A percentile compares a stretch with the other conserved stretches of the same genome.
phyloP scores from a whole-genome alignment of 139 green algal species.

The Picochlorum sp. region DNA sequence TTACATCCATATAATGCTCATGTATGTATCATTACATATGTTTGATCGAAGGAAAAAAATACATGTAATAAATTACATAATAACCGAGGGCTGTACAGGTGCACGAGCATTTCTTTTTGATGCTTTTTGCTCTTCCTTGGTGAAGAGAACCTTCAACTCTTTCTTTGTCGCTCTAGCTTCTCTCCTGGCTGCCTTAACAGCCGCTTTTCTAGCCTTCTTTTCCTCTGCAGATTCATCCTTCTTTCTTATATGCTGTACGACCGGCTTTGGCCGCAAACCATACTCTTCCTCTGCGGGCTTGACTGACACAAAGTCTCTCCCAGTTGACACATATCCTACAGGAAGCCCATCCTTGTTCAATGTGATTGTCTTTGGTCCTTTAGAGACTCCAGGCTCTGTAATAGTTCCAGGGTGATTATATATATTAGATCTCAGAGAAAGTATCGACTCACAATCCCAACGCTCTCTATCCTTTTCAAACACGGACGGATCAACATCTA shows the following conservation, averaged over 20 bases:
- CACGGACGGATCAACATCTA: not conserved
- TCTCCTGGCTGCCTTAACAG: constrained; percentile 63
- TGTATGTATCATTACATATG: too few species aligned
- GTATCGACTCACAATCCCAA: constrained; percentile 87
- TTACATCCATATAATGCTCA: too few species aligned
- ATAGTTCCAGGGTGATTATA: constrained; percentile 73
- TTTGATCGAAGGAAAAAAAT: too few species aligned
- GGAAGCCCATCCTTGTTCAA: constrained; percentile 19
- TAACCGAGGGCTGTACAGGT: constrained; percentile 17
- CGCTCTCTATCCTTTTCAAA: constrained; percentile 3
- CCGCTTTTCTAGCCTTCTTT: constrained; percentile 64
- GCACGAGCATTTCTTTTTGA: constrained; percentile 15
- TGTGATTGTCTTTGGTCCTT: constrained; percentile 11
- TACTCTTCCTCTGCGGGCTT: not conserved
- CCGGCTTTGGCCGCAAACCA: not conserved
- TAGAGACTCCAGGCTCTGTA: constrained; percentile 14
- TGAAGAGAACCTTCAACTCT: constrained; percentile 69
- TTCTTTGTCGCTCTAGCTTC: constrained; percentile 66
- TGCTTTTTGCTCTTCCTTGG: constrained; percentile 38
- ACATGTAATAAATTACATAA: constrained; percentile 8
- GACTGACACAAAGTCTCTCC: not conserved
- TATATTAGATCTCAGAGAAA: constrained; percentile 69
- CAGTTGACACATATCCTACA: constrained; percentile 5
- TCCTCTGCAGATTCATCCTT: constrained; percentile 77
- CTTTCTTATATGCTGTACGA: constrained; percentile 14